A percentile compares a stretch with the other conserved stretches of the same genome.
Evolutionary conservation across 495 filamentous ascomycete genomes (phyloP).

Genomic region (Lophiostoma macrostomum): DNA sequence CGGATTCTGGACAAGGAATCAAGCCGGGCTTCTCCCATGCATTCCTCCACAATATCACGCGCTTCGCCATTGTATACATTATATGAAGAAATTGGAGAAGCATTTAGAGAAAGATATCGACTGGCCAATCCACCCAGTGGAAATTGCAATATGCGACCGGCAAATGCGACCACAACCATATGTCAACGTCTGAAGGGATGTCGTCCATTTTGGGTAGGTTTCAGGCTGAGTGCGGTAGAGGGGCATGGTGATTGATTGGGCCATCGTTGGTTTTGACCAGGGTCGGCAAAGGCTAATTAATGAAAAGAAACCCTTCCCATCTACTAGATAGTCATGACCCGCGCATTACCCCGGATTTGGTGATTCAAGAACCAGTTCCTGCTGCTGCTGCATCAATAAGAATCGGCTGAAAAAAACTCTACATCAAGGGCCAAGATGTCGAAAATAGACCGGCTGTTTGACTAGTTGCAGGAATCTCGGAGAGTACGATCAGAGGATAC

Average conservation of each 20-base stretch:
- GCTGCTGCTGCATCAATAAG: background rate
- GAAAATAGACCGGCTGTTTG: too few relatives aligned
- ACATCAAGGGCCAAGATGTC: too few relatives aligned
- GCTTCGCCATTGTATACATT: constrained; percentile 23
- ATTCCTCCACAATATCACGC: constrained; percentile 6
- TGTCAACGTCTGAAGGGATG: background rate
- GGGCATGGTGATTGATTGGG: constrained; percentile 9
- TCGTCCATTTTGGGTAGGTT: constrained; percentile 20
- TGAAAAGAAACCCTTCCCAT: constrained; percentile 11
- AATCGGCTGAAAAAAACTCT: too few relatives aligned
- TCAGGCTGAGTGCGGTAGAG: constrained; percentile 28
- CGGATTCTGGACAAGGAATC: background rate
- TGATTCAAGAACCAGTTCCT: background rate
- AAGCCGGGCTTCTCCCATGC: constrained; percentile 7
- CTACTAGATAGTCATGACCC: constrained; percentile 14
- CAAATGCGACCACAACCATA: constrained; percentile 23
- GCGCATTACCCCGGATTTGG: constrained; percentile 8
- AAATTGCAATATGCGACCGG: constrained; percentile 30
- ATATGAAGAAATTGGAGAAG: constrained; percentile 16
- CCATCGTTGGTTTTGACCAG: constrained; percentile 7
- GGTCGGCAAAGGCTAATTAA: constrained; percentile 20
- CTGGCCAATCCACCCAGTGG: constrained; percentile 21
- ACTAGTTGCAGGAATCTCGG: too few relatives aligned
- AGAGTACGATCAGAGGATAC: too few relatives aligned
- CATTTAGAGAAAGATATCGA: constrained; percentile 1